Conservation (phyloP, 176 grass and related monocot genomes). For the Poa annua region DNA sequence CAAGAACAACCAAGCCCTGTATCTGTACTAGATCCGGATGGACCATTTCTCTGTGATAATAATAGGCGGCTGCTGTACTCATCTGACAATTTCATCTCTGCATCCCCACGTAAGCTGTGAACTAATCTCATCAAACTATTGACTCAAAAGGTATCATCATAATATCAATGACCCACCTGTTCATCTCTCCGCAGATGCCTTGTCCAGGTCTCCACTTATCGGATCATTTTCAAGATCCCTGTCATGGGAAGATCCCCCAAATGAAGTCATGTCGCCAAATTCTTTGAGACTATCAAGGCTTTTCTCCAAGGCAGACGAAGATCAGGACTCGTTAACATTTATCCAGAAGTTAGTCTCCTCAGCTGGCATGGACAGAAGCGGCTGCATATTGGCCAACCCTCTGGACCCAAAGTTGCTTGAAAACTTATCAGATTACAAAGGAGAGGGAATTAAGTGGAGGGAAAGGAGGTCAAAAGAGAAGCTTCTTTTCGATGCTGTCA, state of each 20-base stretch:
- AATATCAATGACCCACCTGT: conserved; percentile 25
- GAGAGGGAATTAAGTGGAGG: conserved; percentile 39
- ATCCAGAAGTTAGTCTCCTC: conserved; percentile 67
- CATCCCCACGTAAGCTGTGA: conserved; percentile 71
- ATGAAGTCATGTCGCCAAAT: conserved; percentile 70
- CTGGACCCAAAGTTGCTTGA: conserved; percentile 62
- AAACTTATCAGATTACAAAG: conserved; percentile 47
- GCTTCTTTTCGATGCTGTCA: conserved; percentile 76
- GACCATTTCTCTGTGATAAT: conserved; percentile 60
- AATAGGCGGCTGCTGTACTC: conserved; percentile 52
- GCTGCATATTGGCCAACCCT: conserved; percentile 57
- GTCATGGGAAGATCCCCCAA: conserved; percentile 57
- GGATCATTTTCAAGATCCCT: conserved; percentile 79
- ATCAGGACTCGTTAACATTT: conserved; percentile 66
- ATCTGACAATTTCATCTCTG: conserved; percentile 54
- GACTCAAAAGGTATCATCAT: background rate
- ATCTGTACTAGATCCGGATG: conserved; percentile 68
- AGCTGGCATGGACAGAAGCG: conserved; percentile 54
- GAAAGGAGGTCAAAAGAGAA: conserved; percentile 52
- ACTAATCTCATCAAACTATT: conserved; percentile 26
- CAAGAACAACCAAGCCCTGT: conserved; percentile 78
- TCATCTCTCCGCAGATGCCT: conserved; percentile 61
- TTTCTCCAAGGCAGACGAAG: conserved; percentile 89
- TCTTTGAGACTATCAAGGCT: conserved; percentile 71
- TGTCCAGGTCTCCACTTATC: conserved; percentile 78